These are phyloP conservation scores for Pyrenochaeta sp. DNA, from an alignment of 2,329 filamentous ascomycete species.

Conservation along the genomic window DNA sequence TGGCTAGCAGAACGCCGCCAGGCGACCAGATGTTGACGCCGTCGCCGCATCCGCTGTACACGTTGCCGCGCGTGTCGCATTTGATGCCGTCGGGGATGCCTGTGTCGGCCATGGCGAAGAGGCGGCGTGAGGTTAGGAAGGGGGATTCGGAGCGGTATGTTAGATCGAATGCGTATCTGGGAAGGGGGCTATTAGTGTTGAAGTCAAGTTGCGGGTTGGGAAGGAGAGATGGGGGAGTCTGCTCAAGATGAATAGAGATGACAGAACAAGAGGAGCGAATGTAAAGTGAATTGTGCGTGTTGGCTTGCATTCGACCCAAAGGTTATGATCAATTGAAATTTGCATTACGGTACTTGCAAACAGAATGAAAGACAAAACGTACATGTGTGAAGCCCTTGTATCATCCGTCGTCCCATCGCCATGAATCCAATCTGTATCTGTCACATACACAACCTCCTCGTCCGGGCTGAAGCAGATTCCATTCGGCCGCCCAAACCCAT, in stretches of 20 bases:
- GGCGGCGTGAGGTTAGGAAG: conserved; percentile 24
- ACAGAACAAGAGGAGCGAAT: no score
- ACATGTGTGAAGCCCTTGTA: conserved; percentile 25
- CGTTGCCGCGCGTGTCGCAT: conserved; percentile 56
- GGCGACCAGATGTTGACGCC: conserved; percentile 60
- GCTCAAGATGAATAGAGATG: no score
- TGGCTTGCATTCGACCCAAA: no score
- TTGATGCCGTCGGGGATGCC: conserved; percentile 35
- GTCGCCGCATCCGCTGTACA: conserved; percentile 61
- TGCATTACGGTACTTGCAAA: no score
- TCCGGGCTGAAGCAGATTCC: conserved; percentile 55
- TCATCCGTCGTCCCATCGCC: conserved; percentile 20
- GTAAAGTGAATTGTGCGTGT: no score
- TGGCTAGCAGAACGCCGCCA: conserved; percentile 55
- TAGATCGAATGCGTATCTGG: conserved; percentile 33
- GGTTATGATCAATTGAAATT: no score
- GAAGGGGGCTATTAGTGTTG: background rate
- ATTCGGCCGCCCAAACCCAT: conserved; percentile 52
- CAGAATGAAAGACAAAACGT: background rate
- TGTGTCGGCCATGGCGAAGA: conserved; percentile 32
- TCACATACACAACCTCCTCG: conserved; percentile 52
- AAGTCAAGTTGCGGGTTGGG: no score
- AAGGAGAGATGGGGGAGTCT: no score
- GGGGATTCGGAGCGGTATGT: conserved; percentile 10
- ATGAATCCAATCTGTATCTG: conserved; percentile 47